Evolutionary conservation across 2,329 filamentous ascomycete genomes (phyloP).

Genomic region (Pseudogymnoascus sp.): DNA sequence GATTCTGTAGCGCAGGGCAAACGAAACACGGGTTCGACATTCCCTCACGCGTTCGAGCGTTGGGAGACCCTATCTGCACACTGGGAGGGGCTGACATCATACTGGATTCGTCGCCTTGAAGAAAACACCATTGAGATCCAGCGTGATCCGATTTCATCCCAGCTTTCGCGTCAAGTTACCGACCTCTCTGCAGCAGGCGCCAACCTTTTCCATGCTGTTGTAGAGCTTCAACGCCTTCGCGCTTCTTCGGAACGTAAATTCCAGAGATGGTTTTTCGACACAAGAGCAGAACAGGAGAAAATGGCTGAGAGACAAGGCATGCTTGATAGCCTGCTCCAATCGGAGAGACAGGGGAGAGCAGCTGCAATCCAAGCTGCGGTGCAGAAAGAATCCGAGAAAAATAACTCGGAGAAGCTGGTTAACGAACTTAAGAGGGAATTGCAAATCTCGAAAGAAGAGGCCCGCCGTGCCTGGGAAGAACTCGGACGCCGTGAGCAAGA

Average conservation of each 20-base stretch:
- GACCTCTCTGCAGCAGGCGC: conserved; percentile 95
- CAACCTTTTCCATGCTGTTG: conserved; percentile 94
- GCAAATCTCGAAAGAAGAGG: conserved; percentile 91
- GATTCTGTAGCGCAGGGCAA: conserved; percentile 11
- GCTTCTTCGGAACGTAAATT: conserved; percentile 97
- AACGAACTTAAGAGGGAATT: conserved; percentile 87
- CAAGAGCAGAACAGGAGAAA: conserved; percentile 77
- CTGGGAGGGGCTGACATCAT: conserved; percentile 95
- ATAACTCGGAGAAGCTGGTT: conserved; percentile 67
- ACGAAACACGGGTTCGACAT: conserved; percentile 35
- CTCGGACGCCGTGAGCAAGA: conserved; percentile 87
- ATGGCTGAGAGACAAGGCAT: conserved; percentile 74
- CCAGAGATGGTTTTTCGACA: conserved; percentile 98
- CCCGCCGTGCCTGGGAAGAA: conserved; percentile 93
- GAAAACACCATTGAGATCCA: conserved; percentile 81
- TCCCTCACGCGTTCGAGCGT: conserved; percentile 93
- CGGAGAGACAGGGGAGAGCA: conserved; percentile 62
- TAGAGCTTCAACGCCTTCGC: conserved; percentile 85
- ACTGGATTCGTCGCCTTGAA: conserved; percentile 91
- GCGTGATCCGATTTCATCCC: conserved; percentile 72
- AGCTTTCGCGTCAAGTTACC: conserved; percentile 87
- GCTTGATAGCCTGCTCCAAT: conserved; percentile 65
- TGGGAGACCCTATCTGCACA: conserved; percentile 97
- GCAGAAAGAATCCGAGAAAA: conserved; percentile 59
- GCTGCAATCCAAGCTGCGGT: conserved; percentile 60